Conservation (phyloP, 768 basidiomycete genomes). For the Termitomyces sp. region DNA sequence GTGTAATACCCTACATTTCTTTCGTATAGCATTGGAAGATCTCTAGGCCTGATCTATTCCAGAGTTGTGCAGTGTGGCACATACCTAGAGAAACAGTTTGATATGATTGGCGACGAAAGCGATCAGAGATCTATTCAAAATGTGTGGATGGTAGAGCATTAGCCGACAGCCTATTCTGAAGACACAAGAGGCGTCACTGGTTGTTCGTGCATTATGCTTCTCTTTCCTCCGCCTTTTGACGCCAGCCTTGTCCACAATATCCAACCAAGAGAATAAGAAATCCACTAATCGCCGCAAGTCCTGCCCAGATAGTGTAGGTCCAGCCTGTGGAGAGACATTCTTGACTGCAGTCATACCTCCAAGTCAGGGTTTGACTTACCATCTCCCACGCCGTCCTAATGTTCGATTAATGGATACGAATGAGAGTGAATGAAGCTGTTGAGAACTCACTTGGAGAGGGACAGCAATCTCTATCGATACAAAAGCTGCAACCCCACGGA, state of each 20-base stretch:
- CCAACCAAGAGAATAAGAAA: slow-evolving; percentile 57
- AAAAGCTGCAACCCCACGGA: slow-evolving; percentile 69
- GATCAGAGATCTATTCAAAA: no score
- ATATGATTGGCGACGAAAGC: no score
- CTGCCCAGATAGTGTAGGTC: slow-evolving; percentile 64
- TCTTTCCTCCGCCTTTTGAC: slow-evolving; percentile 42
- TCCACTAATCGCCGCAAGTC: slow-evolving; percentile 48
- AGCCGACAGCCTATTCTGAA: not conserved
- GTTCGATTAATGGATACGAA: not conserved
- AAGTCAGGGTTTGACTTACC: slow-evolving; percentile 35
- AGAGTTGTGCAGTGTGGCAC: no score
- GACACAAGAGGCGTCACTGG: not conserved
- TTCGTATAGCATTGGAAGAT: no score
- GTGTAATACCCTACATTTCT: no score
- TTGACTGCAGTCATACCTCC: not conserved
- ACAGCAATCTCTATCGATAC: slow-evolving; percentile 69
- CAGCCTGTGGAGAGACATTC: slow-evolving; percentile 34
- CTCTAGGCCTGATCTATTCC: no score
- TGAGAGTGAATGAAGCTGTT: not conserved
- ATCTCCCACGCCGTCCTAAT: slow-evolving; percentile 66
- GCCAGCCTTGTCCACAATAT: slow-evolving; percentile 58
- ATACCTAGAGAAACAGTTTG: no score
- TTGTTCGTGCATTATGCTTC: slow-evolving; percentile 24
- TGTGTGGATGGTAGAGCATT: not conserved
- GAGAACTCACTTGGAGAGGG: slow-evolving; percentile 55